Conservation (phyloP, 495 filamentous ascomycete genomes). For the Hypomontagnella monticulosa region DNA sequence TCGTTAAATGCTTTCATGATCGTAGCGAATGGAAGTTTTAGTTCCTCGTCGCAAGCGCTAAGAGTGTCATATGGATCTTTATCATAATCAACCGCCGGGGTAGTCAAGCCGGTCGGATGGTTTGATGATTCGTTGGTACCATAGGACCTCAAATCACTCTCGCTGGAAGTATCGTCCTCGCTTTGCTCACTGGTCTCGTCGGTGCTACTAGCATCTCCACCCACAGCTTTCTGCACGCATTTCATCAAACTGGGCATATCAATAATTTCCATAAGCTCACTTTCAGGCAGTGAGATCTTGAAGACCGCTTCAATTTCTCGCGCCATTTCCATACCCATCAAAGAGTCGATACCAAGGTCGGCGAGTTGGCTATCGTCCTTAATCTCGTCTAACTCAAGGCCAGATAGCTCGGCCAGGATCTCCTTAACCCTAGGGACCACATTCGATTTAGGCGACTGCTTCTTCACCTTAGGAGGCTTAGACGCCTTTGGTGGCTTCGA, state of each 20-base stretch:
- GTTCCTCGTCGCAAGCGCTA: constrained; percentile 25
- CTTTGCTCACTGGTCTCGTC: constrained; percentile 25
- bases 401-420: constrained; percentile 53
- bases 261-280: constrained; percentile 51
- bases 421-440: constrained; percentile 39
- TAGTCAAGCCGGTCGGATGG: constrained; percentile 33
- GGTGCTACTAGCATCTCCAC: constrained; percentile 10
- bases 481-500: constrained; percentile 18
- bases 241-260: constrained; percentile 42
- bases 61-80: constrained; percentile 27
- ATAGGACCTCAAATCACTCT: constrained; percentile 26
- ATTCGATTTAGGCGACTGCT: constrained; percentile 34
- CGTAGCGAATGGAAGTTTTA: constrained; percentile 39
- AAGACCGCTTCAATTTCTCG: constrained; percentile 59
- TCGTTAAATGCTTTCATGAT: constrained; percentile 43
- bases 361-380: constrained; percentile 53
- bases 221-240: constrained; percentile 36
- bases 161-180: constrained; percentile 29
- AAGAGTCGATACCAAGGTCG: constrained; percentile 66
- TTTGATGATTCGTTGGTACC: constrained; percentile 31
- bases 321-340: constrained; percentile 66
- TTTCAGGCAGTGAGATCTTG: constrained; percentile 49
- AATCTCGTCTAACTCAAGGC: constrained; percentile 58
- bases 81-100: constrained; percentile 29
- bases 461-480: constrained; percentile 28